phyloP scores from a whole-genome alignment of 1,139 yeast species.

The Blastobotrys malaysiensis region DNA sequence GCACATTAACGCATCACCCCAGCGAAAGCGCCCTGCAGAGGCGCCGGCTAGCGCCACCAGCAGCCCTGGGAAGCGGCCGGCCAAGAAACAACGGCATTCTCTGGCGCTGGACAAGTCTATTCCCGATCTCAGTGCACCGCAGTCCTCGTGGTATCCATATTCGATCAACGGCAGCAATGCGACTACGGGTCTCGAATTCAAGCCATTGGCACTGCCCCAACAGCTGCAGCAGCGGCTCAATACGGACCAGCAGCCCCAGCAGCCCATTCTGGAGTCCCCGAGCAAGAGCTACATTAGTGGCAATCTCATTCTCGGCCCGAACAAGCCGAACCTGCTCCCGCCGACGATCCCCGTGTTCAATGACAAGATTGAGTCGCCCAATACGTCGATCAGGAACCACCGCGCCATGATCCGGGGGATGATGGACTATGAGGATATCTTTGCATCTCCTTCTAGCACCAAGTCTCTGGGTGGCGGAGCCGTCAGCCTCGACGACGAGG shows the following conservation, averaged over 20 bases:
- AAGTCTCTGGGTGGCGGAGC: not conserved
- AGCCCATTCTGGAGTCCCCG: slow-evolving; percentile 10
- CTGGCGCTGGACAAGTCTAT: not conserved
- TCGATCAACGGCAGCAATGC: not conserved
- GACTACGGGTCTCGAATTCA: not conserved
- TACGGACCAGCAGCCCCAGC: not conserved
- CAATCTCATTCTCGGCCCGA: slow-evolving; percentile 15
- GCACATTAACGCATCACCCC: slow-evolving; percentile 23
- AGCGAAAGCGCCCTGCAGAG: slow-evolving; percentile 11
- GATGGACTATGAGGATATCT: slow-evolving; percentile 29
- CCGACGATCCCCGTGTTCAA: slow-evolving; percentile 10
- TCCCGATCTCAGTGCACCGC: not conserved
- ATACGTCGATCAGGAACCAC: slow-evolving; percentile 26
- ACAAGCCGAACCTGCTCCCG: slow-evolving; percentile 17
- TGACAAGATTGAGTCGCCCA: slow-evolving; percentile 21
- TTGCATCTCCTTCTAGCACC: slow-evolving; percentile 11
- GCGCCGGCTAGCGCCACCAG: not conserved
- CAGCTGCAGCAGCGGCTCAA: not conserved
- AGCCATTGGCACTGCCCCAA: not conserved
- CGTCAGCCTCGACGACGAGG: slow-evolving; percentile 31
- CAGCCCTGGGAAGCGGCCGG: not conserved
- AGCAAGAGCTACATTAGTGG: slow-evolving; percentile 12
- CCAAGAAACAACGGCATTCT: not conserved
- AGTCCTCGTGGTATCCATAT: not conserved
- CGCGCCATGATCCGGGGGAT: slow-evolving; percentile 33